Evolutionary conservation across 768 basidiomycete genomes (phyloP), one percentile per base, ranked within the genome.

Genomic region (Phlebiopsis flavidoalba): DNA sequence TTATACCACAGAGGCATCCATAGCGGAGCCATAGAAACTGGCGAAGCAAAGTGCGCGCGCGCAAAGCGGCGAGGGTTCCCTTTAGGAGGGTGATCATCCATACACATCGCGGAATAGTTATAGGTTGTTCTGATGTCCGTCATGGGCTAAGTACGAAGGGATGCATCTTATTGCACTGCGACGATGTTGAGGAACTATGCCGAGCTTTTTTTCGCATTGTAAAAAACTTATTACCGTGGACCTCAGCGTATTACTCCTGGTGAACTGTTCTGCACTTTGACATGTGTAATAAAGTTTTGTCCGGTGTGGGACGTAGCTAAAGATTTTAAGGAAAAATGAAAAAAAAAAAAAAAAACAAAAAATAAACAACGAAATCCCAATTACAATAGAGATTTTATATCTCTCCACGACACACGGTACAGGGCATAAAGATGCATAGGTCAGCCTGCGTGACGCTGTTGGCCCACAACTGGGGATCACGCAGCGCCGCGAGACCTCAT

Each of bases 1-100:
- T 17, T 47, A 17, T 50, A 37, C 57, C 57, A 58, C 5, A 58
- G 37, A 1, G n/a, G 46, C 57, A 12, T 47, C 57, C 57, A 58
- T 58, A 5, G 57, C 57, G 8, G 57, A 24, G 6, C 37, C 57
- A 17, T 58, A 58, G 45, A 58, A 58, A n/a, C 46, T 33, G 33
- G n/a, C 48, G 26, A n/a, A n/a, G n/a, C n/a, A n/a, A n/a, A 33
- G 24, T 46, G 48, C 19, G 57, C 33, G 31, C 46, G 33, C 12
- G 57, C 57, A 11, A 24, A 5, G 57, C 57, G 14, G 57, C 57
- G 5, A 49, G 22, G 12, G 54, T 45, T n/a, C 54, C 4, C 3
- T 43, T 55, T 11, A 8, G 3, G 33, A 21, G 36, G 43, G 22
- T 26, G 3, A 26, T 8, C 35, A 10, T 53, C 52, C 15, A n/a